These are phyloP conservation scores for Cladorrhinum sp. DNA, from an alignment of 2,329 filamentous ascomycete species.

Conservation along the genomic window DNA sequence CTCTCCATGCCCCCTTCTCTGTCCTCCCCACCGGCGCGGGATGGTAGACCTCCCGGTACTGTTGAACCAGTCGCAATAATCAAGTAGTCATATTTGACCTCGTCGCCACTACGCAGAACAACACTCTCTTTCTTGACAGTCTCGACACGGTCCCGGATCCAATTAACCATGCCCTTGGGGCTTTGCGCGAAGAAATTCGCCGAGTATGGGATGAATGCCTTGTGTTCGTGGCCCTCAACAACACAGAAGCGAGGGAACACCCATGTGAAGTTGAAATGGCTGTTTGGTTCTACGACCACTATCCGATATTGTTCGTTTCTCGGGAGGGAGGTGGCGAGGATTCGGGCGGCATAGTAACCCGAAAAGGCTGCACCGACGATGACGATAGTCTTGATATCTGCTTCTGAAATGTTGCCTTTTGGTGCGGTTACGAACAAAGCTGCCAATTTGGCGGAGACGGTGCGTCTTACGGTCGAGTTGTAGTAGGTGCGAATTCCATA, in stretches of 20 bases:
- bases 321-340: constrained; percentile 48
- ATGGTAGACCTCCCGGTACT: constrained; percentile 45
- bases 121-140: constrained; percentile 39
- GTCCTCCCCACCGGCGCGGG: constrained; percentile 42
- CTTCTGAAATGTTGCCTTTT: constrained; percentile 3
- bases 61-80: constrained; percentile 55
- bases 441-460: constrained; percentile 9
- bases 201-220: constrained; percentile 58
- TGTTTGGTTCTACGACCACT: constrained; percentile 57
- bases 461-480: constrained; percentile 10
- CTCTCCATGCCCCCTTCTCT: constrained; percentile 42
- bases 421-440: neutral
- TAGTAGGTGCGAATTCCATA: constrained; percentile 14
- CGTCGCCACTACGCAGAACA: constrained; percentile 40
- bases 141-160: constrained; percentile 33
- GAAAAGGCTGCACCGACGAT: constrained; percentile 58
- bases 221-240: constrained; percentile 52
- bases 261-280: constrained; percentile 61
- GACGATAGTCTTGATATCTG: constrained; percentile 43
- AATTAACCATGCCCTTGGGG: constrained; percentile 26
- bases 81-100: constrained; percentile 52
- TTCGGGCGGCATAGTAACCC: constrained; percentile 48
- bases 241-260: constrained; percentile 59
- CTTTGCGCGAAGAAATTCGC: constrained; percentile 16
- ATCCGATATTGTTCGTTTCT: constrained; percentile 47